Evolutionary conservation across 768 basidiomycete genomes (phyloP), one percentile per base, ranked within the genome.

Genomic region (Sistotremastrum suecicum): DNA sequence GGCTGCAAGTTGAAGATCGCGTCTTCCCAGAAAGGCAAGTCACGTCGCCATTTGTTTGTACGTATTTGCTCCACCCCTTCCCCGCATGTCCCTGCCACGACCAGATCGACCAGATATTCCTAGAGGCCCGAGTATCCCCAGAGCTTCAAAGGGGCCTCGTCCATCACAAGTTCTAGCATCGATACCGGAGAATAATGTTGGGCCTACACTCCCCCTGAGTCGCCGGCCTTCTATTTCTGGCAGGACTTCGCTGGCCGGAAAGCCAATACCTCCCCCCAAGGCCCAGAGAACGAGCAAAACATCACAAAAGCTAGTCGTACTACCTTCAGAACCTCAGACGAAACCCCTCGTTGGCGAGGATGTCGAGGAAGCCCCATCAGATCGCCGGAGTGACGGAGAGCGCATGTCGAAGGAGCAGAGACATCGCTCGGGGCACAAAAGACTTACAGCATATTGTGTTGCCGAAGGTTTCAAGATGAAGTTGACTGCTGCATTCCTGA

Each of bases 311-410:
- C 83, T 91, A 48, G 90, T 97, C 9, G 71, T 87, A 11, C 73
- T 97, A 5, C 91, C 91, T 0, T 87, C 87, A 36, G 89, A 79
- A 30, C 87, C 89, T 1, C 91, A 97, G 60, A 87, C 88, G 0
- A 78, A 76, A 47, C 82, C 87, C 0, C 56, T 71, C 1, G 71
- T 80, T 5, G 57, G 56, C 28, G 59, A 58, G 6, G 67, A 66
- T 7, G 61, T 62, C 5, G 68, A 70, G 9, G 74, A 74, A 33
- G 74, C 75, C 12, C 64, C 65, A 30, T 61, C 69, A 20, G 87
- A 90, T 55, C 75, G 83, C 56, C 84, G 94, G 63, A 88, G 79
- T 51, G 75, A 76, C 50, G 87, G 80, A 5, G 91, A 97, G 60
- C 72, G 83, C 46, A 92, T 95, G 90, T 78, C 65, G 52, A 94